Percentiles rank a stretch among this genome's conserved stretches.
phyloP scores from a whole-genome alignment of 139 green algal species.

The Eudorina sp. region DNA sequence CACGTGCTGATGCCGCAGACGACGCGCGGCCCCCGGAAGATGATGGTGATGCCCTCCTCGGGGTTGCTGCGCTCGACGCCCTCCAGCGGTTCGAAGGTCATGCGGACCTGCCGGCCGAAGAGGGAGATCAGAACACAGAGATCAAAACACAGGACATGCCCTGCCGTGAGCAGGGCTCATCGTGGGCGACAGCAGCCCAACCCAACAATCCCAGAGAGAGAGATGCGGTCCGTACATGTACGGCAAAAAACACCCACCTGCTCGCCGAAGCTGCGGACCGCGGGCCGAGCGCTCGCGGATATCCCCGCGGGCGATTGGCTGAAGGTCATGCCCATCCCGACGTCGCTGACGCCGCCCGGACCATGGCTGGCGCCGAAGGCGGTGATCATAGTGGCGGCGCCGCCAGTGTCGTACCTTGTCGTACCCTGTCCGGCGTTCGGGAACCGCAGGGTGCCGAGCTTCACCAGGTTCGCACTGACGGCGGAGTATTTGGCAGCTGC shows the following conservation, averaged over 20 bases:
- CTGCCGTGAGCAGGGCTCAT: too few relatives aligned
- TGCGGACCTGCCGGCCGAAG: constrained; percentile 24
- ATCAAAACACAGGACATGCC: too few relatives aligned
- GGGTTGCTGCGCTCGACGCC: neutral
- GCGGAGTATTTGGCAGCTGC: neutral
- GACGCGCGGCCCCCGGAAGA: constrained; percentile 34
- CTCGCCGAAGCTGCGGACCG: constrained; percentile 33
- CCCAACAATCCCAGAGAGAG: too few relatives aligned
- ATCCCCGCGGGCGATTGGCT: neutral
- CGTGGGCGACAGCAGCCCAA: too few relatives aligned
- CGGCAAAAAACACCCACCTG: too few relatives aligned
- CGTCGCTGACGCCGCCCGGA: neutral
- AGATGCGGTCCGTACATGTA: too few relatives aligned
- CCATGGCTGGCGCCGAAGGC: neutral
- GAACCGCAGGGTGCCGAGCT: neutral
- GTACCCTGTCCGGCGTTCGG: neutral
- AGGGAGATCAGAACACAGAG: too few relatives aligned
- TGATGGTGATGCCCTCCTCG: constrained; percentile 9
- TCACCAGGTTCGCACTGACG: neutral
- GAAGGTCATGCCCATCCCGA: neutral
- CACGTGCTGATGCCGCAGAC: constrained; percentile 45
- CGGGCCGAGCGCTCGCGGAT: too few relatives aligned
- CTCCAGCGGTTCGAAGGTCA: constrained; percentile 24
- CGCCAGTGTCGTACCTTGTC: neutral
- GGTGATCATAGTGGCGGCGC: neutral